Percentiles rank a stretch among this genome's conserved stretches.
Conservation (phyloP, 768 basidiomycete species). For the Lentinus brumalis region DNA sequence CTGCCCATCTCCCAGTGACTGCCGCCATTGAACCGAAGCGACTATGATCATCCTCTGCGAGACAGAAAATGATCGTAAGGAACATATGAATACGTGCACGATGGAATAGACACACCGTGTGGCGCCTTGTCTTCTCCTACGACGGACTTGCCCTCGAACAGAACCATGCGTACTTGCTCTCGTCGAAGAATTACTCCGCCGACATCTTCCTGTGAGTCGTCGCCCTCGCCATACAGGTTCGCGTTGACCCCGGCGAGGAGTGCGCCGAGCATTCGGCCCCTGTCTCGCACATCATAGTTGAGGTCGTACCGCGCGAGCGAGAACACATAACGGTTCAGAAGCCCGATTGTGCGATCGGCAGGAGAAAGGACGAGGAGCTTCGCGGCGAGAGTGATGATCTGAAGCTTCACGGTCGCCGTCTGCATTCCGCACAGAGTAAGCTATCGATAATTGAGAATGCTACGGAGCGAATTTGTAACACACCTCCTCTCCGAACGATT, state of each 20-base stretch:
- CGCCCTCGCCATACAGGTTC: constrained; percentile 24
- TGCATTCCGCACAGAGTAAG: constrained; percentile 29
- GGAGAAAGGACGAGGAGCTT: constrained; percentile 78
- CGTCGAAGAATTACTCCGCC: constrained; percentile 77
- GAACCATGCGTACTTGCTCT: constrained; percentile 78
- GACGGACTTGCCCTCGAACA: constrained; percentile 74
- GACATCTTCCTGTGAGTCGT: constrained; percentile 41
- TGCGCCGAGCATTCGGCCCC: constrained; percentile 75
- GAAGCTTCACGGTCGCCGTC: constrained; percentile 74
- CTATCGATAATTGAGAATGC: background rate
- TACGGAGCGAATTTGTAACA: constrained; percentile 9
- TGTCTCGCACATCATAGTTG: constrained; percentile 90
- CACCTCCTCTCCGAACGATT: constrained; percentile 75
- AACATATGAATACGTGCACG: background rate
- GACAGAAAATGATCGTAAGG: background rate
- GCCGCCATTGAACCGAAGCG: constrained; percentile 69
- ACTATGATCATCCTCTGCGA: constrained; percentile 40
- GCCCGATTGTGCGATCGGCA: constrained; percentile 47
- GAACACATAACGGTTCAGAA: constrained; percentile 74
- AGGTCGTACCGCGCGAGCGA: constrained; percentile 85
- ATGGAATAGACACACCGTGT: constrained; percentile 7
- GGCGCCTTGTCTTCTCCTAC: constrained; percentile 36
- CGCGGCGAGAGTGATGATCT: constrained; percentile 81
- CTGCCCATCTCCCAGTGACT: constrained; percentile 57
- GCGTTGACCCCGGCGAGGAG: constrained; percentile 59